These are phyloP conservation scores for Tricladium varicosporioides DNA, from an alignment of 2,329 filamentous ascomycete genomes.

Conservation along the genomic window DNA sequence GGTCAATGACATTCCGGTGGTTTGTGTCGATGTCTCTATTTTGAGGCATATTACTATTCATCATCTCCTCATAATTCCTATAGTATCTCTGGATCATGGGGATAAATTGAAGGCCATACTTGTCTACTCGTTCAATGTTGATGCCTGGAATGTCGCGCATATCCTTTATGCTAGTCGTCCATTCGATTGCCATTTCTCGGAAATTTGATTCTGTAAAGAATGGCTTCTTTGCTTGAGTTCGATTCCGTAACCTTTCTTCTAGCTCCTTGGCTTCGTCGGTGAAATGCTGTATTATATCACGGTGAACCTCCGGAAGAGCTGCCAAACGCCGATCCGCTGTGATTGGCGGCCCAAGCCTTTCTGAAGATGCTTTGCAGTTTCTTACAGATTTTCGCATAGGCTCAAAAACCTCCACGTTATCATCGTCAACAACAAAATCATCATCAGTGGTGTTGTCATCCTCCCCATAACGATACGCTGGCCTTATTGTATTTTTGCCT, in stretches of 20 bases:
- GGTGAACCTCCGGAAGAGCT: conserved; percentile 57
- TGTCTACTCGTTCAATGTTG: conserved; percentile 57
- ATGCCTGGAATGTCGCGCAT: conserved; percentile 66
- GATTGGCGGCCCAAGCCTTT: conserved; percentile 56
- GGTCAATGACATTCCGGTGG: neutral
- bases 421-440: conserved; percentile 47
- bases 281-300: conserved; percentile 63
- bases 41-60: neutral
- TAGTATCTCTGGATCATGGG: conserved; percentile 52
- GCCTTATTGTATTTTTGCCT: conserved; percentile 35
- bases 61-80: conserved; percentile 42
- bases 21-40: neutral
- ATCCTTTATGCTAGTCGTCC: conserved; percentile 58
- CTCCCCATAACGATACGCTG: conserved; percentile 38
- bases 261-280: conserved; percentile 57
- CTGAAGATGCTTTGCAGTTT: conserved; percentile 27
- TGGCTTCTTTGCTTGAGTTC: conserved; percentile 52
- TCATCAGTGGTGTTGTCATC: conserved; percentile 36
- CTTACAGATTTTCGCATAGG: conserved; percentile 31
- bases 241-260: conserved; percentile 61
- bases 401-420: conserved; percentile 37
- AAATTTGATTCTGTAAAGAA: conserved; percentile 70
- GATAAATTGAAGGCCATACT: conserved; percentile 61
- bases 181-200: conserved; percentile 69
- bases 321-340: conserved; percentile 53